phyloP scores from a whole-genome alignment of 2,329 filamentous ascomycete species.

The Pestalotiopsis sp. region DNA sequence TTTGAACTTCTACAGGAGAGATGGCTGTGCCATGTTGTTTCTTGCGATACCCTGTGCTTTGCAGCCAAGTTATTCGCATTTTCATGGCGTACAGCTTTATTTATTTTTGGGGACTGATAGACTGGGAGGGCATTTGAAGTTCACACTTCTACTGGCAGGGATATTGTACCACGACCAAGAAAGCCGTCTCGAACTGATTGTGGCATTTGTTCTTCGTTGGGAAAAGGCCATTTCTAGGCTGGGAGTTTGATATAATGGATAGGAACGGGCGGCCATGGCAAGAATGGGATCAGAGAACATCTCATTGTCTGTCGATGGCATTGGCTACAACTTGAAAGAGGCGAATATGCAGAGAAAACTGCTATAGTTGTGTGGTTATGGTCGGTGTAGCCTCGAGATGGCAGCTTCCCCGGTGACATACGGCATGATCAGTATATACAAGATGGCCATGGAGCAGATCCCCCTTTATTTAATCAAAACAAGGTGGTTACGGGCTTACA shows the following conservation, averaged over 20 bases:
- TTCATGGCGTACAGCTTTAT: conserved; percentile 33
- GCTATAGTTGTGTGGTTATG: not conserved
- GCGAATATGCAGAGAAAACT: not conserved
- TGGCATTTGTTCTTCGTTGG: conserved; percentile 10
- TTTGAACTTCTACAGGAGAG: conserved; percentile 27
- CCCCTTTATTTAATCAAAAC: not conserved
- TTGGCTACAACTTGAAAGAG: not conserved
- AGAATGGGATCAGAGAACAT: not conserved
- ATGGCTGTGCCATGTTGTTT: conserved; percentile 33
- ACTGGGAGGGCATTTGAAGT: conserved; percentile 36
- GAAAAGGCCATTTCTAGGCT: conserved; percentile 16
- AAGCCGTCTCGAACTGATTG: conserved; percentile 13
- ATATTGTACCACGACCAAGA: conserved; percentile 17
- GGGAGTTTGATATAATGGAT: conserved; percentile 20
- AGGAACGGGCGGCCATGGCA: not conserved
- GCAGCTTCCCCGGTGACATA: not conserved
- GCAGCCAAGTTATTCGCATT: conserved; percentile 33
- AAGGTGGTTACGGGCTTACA: not conserved
- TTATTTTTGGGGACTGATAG: conserved; percentile 29
- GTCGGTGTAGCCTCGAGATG: not conserved
- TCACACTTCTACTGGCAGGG: conserved; percentile 37
- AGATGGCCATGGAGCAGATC: not conserved
- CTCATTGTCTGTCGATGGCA: not conserved
- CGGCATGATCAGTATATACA: conserved; percentile 8
- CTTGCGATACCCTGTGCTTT: conserved; percentile 35